Percentiles rank a stretch among this genome's conserved stretches.
Evolutionary conservation across 2,329 filamentous ascomycete genomes (phyloP).

Genomic region (Sodiomyces alkalinus): DNA sequence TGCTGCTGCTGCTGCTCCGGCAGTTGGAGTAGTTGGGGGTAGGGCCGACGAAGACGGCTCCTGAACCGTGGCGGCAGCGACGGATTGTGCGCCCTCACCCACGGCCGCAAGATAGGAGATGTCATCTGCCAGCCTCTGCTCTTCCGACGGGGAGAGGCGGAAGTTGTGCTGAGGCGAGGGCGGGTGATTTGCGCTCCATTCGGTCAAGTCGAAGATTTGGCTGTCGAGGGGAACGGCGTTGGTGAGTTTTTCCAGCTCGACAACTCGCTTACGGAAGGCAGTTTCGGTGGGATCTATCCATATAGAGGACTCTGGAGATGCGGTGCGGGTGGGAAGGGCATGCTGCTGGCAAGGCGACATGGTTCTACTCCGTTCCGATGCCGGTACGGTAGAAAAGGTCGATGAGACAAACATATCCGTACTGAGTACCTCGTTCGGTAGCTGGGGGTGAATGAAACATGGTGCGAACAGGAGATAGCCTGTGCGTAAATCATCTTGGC

Average conservation of each 20-base stretch:
- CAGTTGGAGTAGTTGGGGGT: too few relatives aligned
- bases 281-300: conserved; percentile 5
- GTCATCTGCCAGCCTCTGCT: conserved; percentile 7
- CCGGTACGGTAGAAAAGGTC: too few relatives aligned
- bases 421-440: too few relatives aligned
- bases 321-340: conserved; percentile 4
- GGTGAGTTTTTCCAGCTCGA: conserved; percentile 6
- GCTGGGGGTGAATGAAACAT: too few relatives aligned
- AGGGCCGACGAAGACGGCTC: neutral
- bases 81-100: conserved; percentile 8
- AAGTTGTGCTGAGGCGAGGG: neutral
- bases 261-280: conserved; percentile 5
- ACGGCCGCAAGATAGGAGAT: conserved; percentile 6
- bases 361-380: too few relatives aligned
- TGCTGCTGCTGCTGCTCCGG: too few relatives aligned
- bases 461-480: too few relatives aligned
- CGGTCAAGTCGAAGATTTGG: conserved; percentile 2
- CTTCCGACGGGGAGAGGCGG: conserved; percentile 2
- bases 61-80: conserved; percentile 7
- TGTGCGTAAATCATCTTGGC: too few relatives aligned
- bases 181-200: neutral
- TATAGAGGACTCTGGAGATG: conserved; percentile 4
- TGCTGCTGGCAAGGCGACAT: too few relatives aligned
- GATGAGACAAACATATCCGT: too few relatives aligned
- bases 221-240: conserved; percentile 6